Base-by-base conservation (phyloP, 352 stramenopile genomes). In the Vaucheria bursata region DNA sequence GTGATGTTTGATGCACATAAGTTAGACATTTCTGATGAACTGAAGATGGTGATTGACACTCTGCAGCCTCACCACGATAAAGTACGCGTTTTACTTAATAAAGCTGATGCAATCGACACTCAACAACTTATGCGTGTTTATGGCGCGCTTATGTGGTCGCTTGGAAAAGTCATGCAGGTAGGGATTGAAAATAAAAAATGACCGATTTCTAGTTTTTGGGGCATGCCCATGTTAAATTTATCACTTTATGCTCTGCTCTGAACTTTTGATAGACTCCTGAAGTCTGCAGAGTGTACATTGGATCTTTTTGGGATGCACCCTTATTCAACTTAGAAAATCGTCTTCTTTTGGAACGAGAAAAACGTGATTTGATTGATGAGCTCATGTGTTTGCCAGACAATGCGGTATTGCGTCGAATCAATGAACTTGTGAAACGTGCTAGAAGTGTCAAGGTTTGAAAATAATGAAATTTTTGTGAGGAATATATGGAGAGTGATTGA, bases 1-100 rank as follows among this genome's bases (percentile, higher is more conserved):
- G 86, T 99, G 4, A 87, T 99, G n/a, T 99, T 99, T 86, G 95
- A 99, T 87, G 94, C 95, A n/a, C 94, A 99, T 87, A 99, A 99
- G 86, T 87, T 99, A 31, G 96, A 99, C 86, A 98, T 99, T 82
- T 97, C 91, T 29, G 95, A 99, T 88, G 96, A 99, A 82, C 96
- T 99, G 81, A 95, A 97, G 86, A 89, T 88, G 37, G 93, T 96
- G 36, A 98, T 99, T 84, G 93, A 98, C 83, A 90, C 95, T 3
- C 88, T 99, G 5, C 89, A 91, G 73, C 89, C 93, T 69, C 93
- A 98, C 73, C 94, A 98, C 85, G 95, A 99, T 85, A 99, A 99
- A 86, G 97, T 99, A 74, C 89, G 95, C 4, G 97, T 94, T 81
- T 92, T 99, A 34, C 89, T 99, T 38, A 99, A 99, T 87, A 99